Base-by-base conservation (phyloP, 306 rosid genomes). In the Lathyrus sativus region DNA sequence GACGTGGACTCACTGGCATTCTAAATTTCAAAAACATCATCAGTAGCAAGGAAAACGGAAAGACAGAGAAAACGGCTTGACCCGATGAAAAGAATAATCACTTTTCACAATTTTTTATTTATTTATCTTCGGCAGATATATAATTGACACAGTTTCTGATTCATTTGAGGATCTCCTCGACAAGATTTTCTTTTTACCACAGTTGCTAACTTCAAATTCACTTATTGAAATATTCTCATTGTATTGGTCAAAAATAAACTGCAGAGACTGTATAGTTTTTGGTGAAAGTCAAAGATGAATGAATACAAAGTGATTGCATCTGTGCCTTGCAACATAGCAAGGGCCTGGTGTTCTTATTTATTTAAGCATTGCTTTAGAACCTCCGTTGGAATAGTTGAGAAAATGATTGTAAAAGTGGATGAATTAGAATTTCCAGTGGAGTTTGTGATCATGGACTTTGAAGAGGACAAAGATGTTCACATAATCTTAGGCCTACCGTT, bases 1-100 rank as follows among this genome's bases (percentile, higher is more conserved):
- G 80, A 77, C 75, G 78, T 77, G 98, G 98, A 53, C 87, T 93
- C 14, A 26, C 86, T 54, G 89, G 91, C 39, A 67, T 90, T 62
- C 74, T 92, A 70, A 79, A 88, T 63, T 67, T 88, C 74, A 85
- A 76, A 75, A 79, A 67, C 0, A 64, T 74, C 44, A 67, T 60
- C 17, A 26, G 65, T 26, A 26, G 65, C 7, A 56, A 56, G 19
- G 91, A 90, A 74, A 76, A 22, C 50, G 82, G 68, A 45, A 79
- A 82, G 79, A 17, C 79, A 18, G 82, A 49, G 54, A 84, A 88
- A 72, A 68, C 89, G 44, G 91, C 90, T 70, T 88, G 86, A 92
- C 72, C 72, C 39, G 31, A 59, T 74, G 64, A 61, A 72, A 51
- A 51, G 71, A 57, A 39, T 57, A 60, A 18, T 75, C 28, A n/a